These are phyloP conservation scores for Pleurotus tuber-regium DNA, from an alignment of 768 basidiomycete genomes.

Conservation along the genomic window DNA sequence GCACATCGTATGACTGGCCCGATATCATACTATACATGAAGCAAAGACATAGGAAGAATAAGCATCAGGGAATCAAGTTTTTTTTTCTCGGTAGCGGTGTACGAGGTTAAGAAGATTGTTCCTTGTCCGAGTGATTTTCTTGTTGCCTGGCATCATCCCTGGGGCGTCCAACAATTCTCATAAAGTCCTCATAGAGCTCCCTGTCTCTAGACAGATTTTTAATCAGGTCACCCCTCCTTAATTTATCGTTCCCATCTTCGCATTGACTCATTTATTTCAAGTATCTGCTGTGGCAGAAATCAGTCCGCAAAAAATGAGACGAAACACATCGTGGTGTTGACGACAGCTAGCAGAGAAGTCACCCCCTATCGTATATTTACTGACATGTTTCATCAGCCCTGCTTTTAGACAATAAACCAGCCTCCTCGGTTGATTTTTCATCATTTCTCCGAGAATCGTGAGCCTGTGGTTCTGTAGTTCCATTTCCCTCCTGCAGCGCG, in stretches of 20 bases:
- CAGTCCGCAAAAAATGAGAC: too few species aligned
- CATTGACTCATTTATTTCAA: too few species aligned
- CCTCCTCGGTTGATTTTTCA: constrained; percentile 2
- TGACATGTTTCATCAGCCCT: constrained; percentile 10
- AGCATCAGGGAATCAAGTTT: too few species aligned
- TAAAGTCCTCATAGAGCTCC: neutral
- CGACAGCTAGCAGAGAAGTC: constrained; percentile 1
- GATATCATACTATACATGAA: too few species aligned
- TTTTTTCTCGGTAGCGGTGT: too few species aligned
- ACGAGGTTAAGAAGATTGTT: too few species aligned
- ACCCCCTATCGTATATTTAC: neutral
- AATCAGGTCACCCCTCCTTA: too few species aligned
- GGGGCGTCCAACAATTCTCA: neutral
- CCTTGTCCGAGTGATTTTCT: too few species aligned
- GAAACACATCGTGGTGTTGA: neutral
- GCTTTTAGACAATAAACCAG: constrained; percentile 7
- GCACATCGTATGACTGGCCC: too few species aligned
- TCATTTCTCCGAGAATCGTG: constrained; percentile 6
- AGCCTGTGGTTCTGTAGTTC: neutral
- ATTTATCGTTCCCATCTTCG: too few species aligned
- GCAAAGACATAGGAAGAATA: too few species aligned
- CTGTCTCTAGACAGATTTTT: too few species aligned
- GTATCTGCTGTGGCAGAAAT: neutral
- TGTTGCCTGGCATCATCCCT: neutral
- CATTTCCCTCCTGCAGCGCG: neutral